Percentiles rank a stretch among this genome's conserved stretches.
Conservation (phyloP, 768 basidiomycete genomes). For the Mycena albidolilacea region DNA sequence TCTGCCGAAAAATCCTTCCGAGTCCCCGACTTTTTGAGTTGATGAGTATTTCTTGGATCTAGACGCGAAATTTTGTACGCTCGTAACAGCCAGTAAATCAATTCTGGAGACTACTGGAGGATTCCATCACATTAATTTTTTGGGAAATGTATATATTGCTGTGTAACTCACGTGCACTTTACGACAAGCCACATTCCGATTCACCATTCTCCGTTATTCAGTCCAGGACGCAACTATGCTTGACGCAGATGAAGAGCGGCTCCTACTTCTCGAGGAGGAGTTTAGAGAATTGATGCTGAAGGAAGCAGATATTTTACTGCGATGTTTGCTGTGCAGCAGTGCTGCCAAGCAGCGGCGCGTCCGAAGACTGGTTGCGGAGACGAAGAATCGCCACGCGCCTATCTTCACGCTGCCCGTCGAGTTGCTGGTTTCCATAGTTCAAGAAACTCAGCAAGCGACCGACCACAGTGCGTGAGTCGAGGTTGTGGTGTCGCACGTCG, state of each 20-base stretch:
- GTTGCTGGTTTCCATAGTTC: slow-evolving; percentile 20
- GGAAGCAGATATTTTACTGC: slow-evolving; percentile 10
- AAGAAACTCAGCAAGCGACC: slow-evolving; percentile 12
- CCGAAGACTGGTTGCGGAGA: slow-evolving; percentile 28
- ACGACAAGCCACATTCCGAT: no score
- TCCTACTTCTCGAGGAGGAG: slow-evolving; percentile 20
- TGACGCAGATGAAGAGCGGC: slow-evolving; percentile 13
- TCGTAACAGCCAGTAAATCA: no score
- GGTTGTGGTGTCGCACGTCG: slow-evolving; percentile 20
- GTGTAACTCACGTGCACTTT: no score
- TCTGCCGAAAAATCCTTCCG: no score
- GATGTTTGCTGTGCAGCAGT: no score
- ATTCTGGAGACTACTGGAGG: no score
- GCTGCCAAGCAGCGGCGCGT: slow-evolving; percentile 18
- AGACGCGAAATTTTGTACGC: no score
- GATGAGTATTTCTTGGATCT: no score
- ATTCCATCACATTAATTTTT: no score
- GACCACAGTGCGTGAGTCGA: slow-evolving; percentile 8
- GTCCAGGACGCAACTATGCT: slow-evolving; percentile 7
- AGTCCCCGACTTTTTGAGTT: no score
- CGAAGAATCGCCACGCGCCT: slow-evolving; percentile 19
- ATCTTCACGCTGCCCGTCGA: slow-evolving; percentile 30
- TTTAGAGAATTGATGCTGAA: slow-evolving; percentile 22
- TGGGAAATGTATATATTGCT: no score
- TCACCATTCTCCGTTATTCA: background rate